A percentile compares a stretch with the other conserved stretches of the same genome.
Evolutionary conservation across 169 alveolate species (phyloP).

Genomic region (Plasmodium knowlesi): DNA sequence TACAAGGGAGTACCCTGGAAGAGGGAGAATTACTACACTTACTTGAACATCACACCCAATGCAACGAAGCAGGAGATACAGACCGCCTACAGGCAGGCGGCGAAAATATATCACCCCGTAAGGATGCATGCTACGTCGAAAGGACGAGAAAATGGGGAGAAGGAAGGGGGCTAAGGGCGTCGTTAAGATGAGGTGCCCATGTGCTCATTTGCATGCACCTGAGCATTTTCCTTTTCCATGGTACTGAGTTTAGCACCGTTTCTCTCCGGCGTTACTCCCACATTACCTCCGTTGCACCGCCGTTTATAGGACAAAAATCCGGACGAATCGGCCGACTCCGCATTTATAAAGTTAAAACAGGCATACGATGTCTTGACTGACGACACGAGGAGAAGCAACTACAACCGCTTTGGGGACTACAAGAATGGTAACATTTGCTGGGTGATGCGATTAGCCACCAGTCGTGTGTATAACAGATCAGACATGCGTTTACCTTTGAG

Average conservation of each 20-base stretch:
- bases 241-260: background rate
- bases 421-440: constrained; percentile 37
- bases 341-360: constrained; percentile 65
- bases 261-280: background rate
- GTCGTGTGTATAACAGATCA: background rate
- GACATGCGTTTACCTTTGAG: background rate
- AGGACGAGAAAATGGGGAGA: background rate
- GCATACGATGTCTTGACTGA: constrained; percentile 67
- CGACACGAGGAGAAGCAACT: constrained; percentile 68
- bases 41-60: constrained; percentile 52
- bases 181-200: background rate
- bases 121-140: background rate
- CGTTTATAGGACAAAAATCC: constrained; percentile 57
- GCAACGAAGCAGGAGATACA: constrained; percentile 74
- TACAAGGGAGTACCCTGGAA: constrained; percentile 75
- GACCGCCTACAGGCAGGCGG: constrained; percentile 74
- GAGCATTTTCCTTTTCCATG: background rate
- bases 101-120: constrained; percentile 72
- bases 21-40: constrained; percentile 51
- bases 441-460: background rate
- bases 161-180: background rate
- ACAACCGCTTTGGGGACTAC: constrained; percentile 73
- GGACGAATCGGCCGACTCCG: constrained; percentile 49
- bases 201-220: background rate
- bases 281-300: background rate